A percentile compares a stretch with the other conserved stretches of the same genome.
Evolutionary conservation across 139 green algal species (phyloP).

Genomic region (Micractinium sp.): DNA sequence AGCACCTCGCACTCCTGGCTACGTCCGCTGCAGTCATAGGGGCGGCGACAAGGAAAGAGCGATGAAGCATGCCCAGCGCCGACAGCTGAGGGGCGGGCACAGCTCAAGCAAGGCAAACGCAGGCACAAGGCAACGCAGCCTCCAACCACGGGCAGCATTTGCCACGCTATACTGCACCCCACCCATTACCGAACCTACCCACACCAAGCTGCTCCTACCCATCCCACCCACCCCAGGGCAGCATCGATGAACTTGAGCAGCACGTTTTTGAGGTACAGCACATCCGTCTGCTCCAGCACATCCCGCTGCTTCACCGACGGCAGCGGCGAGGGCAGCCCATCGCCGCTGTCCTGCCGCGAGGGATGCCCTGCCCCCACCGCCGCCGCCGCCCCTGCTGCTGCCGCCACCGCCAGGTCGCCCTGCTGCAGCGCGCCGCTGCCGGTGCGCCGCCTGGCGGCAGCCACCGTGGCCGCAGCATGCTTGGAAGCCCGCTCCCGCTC

Average conservation of each 20-base stretch:
- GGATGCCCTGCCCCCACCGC: not conserved
- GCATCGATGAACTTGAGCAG: constrained; percentile 45
- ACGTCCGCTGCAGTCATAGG: not conserved
- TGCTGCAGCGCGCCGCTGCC: constrained; percentile 14
- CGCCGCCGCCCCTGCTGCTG: not conserved
- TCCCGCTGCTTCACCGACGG: constrained; percentile 26
- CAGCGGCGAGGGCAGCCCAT: constrained; percentile 13
- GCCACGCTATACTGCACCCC: not conserved
- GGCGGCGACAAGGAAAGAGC: too few relatives aligned
- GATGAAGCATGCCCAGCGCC: not conserved
- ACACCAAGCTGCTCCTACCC: not conserved
- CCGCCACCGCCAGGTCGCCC: not conserved
- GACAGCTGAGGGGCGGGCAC: too few relatives aligned
- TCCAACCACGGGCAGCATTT: not conserved
- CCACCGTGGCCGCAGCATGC: not conserved
- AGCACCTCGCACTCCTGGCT: constrained; percentile 49
- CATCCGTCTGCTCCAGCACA: constrained; percentile 36
- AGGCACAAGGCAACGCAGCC: too few relatives aligned
- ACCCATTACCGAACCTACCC: not conserved
- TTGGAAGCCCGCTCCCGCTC: not conserved
- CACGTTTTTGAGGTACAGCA: constrained; percentile 50
- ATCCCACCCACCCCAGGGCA: constrained; percentile 5
- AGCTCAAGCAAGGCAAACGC: not conserved
- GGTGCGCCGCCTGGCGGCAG: constrained; percentile 1
- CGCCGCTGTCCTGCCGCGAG: not conserved